phyloP scores from a whole-genome alignment of 2,329 filamentous ascomycete genomes.

The Verticillium nubilum region DNA sequence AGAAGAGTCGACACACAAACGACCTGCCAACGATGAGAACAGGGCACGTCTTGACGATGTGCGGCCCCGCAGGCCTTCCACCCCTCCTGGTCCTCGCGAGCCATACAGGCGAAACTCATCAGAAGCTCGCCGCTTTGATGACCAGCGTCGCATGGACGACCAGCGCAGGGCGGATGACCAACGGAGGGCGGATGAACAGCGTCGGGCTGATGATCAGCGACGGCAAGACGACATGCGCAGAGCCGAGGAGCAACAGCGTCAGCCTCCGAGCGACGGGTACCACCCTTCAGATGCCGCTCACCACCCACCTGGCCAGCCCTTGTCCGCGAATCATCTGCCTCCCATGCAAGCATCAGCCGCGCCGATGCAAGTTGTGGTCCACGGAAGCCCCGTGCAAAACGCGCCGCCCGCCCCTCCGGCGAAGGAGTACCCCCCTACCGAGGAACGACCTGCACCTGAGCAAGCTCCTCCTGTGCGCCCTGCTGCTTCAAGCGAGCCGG shows the following conservation, averaged over 20 bases:
- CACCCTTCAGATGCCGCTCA: conserved; percentile 92
- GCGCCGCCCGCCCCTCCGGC: conserved; percentile 24
- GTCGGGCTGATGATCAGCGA: conserved; percentile 45
- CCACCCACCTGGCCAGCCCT: conserved; percentile 60
- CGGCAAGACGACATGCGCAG: conserved; percentile 50
- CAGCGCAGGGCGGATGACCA: conserved; percentile 41
- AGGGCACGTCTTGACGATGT: conserved; percentile 82
- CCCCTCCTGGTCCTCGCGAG: conserved; percentile 55
- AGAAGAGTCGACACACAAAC: conserved; percentile 72
- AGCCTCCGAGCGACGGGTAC: conserved; percentile 68
- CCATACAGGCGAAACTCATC: conserved; percentile 73
- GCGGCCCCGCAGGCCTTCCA: conserved; percentile 71
- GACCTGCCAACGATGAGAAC: conserved; percentile 82
- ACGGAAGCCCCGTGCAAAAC: conserved; percentile 33
- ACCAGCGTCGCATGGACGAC: conserved; percentile 55
- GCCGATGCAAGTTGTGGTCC: conserved; percentile 45
- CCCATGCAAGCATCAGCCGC: conserved; percentile 58
- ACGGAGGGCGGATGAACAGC: conserved; percentile 48
- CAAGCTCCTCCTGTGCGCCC: conserved; percentile 38
- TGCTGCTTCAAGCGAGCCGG: conserved; percentile 63
- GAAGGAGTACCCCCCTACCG: conserved; percentile 46
- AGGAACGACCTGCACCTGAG: conserved; percentile 52
- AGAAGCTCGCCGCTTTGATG: conserved; percentile 61
- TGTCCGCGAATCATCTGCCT: conserved; percentile 46
- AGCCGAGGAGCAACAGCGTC: conserved; percentile 51